Conservation (phyloP, 305 asterid genomes). For the Fraxinus paxiana region DNA sequence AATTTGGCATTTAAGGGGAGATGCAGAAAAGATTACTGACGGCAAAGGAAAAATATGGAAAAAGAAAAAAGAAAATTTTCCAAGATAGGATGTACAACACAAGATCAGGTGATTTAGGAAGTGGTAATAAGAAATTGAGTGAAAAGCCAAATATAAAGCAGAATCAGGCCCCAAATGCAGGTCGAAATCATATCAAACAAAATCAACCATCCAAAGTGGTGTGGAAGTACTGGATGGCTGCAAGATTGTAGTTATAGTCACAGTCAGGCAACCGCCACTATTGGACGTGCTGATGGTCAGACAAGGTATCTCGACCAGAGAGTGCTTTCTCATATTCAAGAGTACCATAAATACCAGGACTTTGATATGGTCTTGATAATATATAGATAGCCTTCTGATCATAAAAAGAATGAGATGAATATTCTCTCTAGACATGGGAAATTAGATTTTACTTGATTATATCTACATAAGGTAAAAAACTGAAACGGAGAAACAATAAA, state of each 20-base stretch:
- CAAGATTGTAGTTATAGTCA: not conserved
- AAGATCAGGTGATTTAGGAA: not conserved
- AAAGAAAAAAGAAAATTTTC: not conserved
- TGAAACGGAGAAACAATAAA: not conserved
- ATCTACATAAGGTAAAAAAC: not conserved
- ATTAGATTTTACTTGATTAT: not conserved
- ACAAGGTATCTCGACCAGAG: not conserved
- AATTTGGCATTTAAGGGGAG: not conserved
- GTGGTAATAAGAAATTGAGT: not conserved
- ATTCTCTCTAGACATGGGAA: not conserved
- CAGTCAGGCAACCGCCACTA: not conserved
- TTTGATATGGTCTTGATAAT: not conserved
- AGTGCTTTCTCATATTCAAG: not conserved
- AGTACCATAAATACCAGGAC: not conserved
- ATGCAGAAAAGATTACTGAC: not conserved
- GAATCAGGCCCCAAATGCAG: conserved; percentile 1
- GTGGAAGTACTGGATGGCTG: not conserved
- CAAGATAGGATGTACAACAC: not conserved
- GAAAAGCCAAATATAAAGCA: not conserved
- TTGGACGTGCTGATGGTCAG: not conserved
- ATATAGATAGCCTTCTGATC: not conserved
- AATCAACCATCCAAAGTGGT: not conserved
- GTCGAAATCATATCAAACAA: not conserved
- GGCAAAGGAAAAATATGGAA: not conserved
- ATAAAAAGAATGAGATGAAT: not conserved